Percentiles rank a stretch among this genome's conserved stretches.
Evolutionary conservation across 192 early-diverging fungal species (phyloP).

Genomic region (Haplosporangium gracile): DNA sequence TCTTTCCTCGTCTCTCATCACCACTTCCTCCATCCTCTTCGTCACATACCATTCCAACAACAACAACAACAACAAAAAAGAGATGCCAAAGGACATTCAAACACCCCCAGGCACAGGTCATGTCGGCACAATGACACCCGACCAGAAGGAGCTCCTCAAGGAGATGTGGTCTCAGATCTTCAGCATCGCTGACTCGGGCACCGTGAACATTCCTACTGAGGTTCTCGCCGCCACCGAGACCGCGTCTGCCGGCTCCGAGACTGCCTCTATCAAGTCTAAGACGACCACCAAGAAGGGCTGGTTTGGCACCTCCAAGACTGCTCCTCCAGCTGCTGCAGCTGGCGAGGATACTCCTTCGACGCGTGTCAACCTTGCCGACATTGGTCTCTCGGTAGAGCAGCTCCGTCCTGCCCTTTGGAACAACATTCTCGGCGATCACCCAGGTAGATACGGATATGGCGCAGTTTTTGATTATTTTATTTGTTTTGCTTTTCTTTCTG

Average conservation of each 20-base stretch:
- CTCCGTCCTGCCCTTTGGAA: constrained; percentile 53
- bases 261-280: constrained; percentile 42
- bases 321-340: constrained; percentile 13
- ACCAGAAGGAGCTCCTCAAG: constrained; percentile 52
- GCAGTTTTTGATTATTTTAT: constrained; percentile 1
- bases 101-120: constrained; percentile 55
- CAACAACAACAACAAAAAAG: background rate
- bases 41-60: background rate
- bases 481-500: background rate
- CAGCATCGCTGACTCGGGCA: constrained; percentile 23
- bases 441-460: constrained; percentile 19
- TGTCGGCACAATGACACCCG: constrained; percentile 44
- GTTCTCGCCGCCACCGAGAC: constrained; percentile 8
- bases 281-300: constrained; percentile 40
- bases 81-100: constrained; percentile 46
- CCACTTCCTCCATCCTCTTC: background rate
- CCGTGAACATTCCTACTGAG: background rate
- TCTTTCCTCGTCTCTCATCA: background rate
- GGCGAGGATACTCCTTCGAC: constrained; percentile 11
- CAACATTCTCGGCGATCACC: constrained; percentile 52
- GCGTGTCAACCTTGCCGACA: constrained; percentile 34
- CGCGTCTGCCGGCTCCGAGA: constrained; percentile 12
- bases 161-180: constrained; percentile 55
- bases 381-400: constrained; percentile 35
- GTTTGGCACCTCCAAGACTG: constrained; percentile 34